phyloP scores from a whole-genome alignment of 768 basidiomycete species.

The Psilocybe subaeruginosa region DNA sequence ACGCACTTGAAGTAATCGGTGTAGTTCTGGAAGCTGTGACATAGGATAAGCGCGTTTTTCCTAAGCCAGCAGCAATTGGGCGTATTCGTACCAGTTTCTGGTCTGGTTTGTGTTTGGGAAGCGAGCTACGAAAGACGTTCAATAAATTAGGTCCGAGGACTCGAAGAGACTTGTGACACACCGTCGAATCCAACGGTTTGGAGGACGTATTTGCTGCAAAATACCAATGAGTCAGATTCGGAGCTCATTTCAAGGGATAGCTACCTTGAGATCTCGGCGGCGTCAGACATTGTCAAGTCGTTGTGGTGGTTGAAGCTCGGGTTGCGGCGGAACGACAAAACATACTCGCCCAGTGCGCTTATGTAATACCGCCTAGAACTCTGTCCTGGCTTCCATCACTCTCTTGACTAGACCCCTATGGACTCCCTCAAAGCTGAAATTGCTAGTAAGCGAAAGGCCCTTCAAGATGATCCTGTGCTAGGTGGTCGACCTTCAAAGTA shows the following conservation, averaged over 20 bases:
- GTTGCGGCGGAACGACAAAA: conserved; percentile 39
- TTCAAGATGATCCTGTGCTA: conserved; percentile 46
- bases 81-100: conserved; percentile 78
- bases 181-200: conserved; percentile 97
- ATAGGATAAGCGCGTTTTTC: conserved; percentile 2
- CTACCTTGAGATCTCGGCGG: conserved; percentile 59
- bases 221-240: conserved; percentile 4
- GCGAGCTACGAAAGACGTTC: conserved; percentile 55
- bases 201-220: conserved; percentile 77
- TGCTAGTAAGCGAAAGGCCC: conserved; percentile 80
- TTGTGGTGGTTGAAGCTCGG: conserved; percentile 34
- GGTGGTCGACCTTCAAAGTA: conserved; percentile 75
- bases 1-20: conserved; percentile 99
- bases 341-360: conserved; percentile 25
- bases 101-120: conserved; percentile 96
- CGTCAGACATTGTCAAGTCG: conserved; percentile 61
- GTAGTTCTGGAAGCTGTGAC: conserved; percentile 91
- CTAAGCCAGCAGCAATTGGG: neutral
- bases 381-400: conserved; percentile 5
- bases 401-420: conserved; percentile 49
- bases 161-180: conserved; percentile 31
- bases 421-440: conserved; percentile 92
- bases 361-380: conserved; percentile 35
- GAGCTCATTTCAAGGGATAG: neutral
- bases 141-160: neutral